A percentile compares a stretch with the other conserved stretches of the same genome.
Evolutionary conservation across 768 basidiomycete genomes (phyloP).

Genomic region (Auriscalpium microsporum): DNA sequence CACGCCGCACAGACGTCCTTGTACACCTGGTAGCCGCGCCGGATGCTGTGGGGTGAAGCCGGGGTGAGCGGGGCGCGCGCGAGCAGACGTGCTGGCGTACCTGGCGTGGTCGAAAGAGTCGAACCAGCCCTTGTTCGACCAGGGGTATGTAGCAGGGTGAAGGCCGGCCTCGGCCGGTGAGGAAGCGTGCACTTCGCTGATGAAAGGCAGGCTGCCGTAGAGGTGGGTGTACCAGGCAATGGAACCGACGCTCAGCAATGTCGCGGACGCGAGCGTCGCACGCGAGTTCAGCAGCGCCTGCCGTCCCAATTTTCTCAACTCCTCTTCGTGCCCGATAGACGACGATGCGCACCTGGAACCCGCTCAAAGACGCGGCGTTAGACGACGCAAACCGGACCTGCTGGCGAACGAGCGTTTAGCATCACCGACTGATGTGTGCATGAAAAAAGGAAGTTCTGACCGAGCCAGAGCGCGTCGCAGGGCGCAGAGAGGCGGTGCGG

Average conservation of each 20-base stretch:
- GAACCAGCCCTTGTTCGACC: constrained; percentile 81
- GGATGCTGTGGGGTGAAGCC: constrained; percentile 51
- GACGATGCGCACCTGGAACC: constrained; percentile 50
- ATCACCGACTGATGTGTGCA: constrained; percentile 2
- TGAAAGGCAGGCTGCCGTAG: constrained; percentile 83
- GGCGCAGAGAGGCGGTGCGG: constrained; percentile 33
- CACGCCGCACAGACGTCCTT: constrained; percentile 98
- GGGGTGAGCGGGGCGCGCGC: constrained; percentile 6
- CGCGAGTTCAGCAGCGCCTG: constrained; percentile 66
- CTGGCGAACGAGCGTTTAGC: constrained; percentile 20
- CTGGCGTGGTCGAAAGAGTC: constrained; percentile 96
- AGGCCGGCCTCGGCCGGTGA: constrained; percentile 91
- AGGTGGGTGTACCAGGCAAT: constrained; percentile 96
- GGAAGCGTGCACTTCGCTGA: constrained; percentile 89
- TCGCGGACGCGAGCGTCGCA: constrained; percentile 65
- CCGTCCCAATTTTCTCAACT: constrained; percentile 1
- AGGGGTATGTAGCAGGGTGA: constrained; percentile 80
- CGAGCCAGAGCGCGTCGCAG: constrained; percentile 38
- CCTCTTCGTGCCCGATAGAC: neutral
- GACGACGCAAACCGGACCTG: constrained; percentile 72
- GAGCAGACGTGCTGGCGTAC: constrained; percentile 36
- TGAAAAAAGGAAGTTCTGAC: constrained; percentile 29
- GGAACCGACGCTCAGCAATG: constrained; percentile 75
- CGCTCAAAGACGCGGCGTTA: constrained; percentile 42
- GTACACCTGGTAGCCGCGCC: constrained; percentile 94